Percentiles rank a stretch among this genome's conserved stretches.
Evolutionary conservation across 345 rosid species (phyloP).

Genomic region (Euphorbia lathyris): DNA sequence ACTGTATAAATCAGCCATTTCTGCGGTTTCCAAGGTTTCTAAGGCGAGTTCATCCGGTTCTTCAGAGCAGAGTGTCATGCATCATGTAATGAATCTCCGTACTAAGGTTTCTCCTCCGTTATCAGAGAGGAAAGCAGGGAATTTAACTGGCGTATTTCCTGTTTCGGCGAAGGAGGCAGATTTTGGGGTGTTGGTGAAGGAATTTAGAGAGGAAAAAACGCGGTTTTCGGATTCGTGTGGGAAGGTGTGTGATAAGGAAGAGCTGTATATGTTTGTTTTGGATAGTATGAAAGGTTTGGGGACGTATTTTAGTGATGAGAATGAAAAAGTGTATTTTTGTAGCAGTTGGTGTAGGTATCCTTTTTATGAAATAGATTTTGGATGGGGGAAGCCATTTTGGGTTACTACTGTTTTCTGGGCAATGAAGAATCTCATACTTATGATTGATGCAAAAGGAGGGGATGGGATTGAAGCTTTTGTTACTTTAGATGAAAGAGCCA

Average conservation of each 20-base stretch:
- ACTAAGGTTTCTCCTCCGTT: background rate
- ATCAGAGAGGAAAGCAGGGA: background rate
- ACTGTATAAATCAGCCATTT: background rate
- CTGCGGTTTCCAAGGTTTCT: background rate
- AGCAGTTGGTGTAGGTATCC: constrained; percentile 14
- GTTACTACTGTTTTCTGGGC: background rate
- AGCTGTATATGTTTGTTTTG: background rate
- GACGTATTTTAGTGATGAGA: background rate
- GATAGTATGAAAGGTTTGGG: background rate
- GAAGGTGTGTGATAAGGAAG: background rate
- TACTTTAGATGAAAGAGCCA: background rate
- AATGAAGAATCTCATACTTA: background rate
- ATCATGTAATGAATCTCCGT: background rate
- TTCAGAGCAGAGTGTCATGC: background rate
- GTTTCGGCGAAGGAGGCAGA: background rate
- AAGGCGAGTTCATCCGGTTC: background rate
- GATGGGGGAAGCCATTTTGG: constrained; percentile 21
- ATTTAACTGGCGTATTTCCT: background rate
- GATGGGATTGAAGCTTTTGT: background rate
- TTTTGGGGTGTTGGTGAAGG: background rate
- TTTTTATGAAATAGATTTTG: constrained; percentile 9
- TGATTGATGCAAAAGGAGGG: background rate
- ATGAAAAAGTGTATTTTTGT: background rate
- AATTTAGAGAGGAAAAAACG: background rate
- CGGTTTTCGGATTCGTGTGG: background rate